Evolutionary conservation across 2,329 filamentous ascomycete species (phyloP).

Genomic region (Paecilomyces sp.): DNA sequence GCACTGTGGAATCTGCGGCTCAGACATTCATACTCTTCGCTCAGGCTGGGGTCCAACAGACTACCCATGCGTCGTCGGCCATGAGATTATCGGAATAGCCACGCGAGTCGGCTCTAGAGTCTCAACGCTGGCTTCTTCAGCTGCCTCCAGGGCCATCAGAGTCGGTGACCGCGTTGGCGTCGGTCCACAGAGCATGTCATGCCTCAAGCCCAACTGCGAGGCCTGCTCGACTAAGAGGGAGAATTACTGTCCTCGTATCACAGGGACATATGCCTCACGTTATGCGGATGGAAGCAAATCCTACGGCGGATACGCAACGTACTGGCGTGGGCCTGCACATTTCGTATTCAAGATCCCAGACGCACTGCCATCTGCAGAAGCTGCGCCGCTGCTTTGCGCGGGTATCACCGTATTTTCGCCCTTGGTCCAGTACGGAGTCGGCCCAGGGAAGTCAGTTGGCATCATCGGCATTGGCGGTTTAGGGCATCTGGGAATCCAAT

Average conservation of each 20-base stretch:
- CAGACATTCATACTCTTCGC: conserved; percentile 53
- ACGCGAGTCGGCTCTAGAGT: conserved; percentile 46
- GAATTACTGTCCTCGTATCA: conserved; percentile 32
- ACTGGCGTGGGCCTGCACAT: conserved; percentile 48
- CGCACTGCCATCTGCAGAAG: conserved; percentile 40
- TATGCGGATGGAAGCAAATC: conserved; percentile 46
- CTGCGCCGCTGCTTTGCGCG: conserved; percentile 68
- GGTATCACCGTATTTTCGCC: conserved; percentile 69
- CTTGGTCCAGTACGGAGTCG: conserved; percentile 58
- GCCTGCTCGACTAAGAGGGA: conserved; percentile 32
- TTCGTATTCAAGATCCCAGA: conserved; percentile 56
- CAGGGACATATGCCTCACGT: conserved; percentile 30
- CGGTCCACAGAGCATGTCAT: conserved; percentile 54
- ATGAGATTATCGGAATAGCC: conserved; percentile 58
- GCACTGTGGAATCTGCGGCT: conserved; percentile 61
- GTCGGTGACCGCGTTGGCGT: conserved; percentile 59
- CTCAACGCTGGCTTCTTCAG: conserved; percentile 14
- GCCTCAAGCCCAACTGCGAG: conserved; percentile 37
- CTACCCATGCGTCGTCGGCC: conserved; percentile 51
- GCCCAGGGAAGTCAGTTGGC: conserved; percentile 63
- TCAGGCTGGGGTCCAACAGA: conserved; percentile 40
- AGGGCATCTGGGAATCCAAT: conserved; percentile 30
- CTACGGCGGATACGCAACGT: conserved; percentile 57
- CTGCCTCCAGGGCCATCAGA: conserved; percentile 35
- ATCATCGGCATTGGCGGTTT: conserved; percentile 67